Conservation (phyloP, 768 basidiomycete genomes). For the Sistotremastrum suecicum region DNA sequence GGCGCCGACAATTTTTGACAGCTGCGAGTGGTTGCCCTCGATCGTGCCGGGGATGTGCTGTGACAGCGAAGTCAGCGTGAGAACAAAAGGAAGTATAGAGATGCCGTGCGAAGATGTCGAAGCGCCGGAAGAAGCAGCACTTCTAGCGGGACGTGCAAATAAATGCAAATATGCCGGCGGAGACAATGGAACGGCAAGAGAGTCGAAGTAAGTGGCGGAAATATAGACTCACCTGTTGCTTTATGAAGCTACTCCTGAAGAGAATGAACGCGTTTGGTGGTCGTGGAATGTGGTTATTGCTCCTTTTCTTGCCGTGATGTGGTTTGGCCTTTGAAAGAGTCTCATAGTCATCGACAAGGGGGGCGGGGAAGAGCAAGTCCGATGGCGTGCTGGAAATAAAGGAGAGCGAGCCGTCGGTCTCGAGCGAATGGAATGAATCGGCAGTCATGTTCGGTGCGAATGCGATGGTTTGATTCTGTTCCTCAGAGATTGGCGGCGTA, state of each 20-base stretch:
- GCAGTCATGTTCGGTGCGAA: constrained; percentile 49
- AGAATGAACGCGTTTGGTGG: constrained; percentile 82
- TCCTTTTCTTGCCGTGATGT: constrained; percentile 55
- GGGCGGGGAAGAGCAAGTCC: constrained; percentile 43
- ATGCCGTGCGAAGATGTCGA: no score
- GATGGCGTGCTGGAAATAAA: constrained; percentile 20
- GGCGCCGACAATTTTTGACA: constrained; percentile 74
- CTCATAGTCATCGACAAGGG: constrained; percentile 20
- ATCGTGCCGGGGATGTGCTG: constrained; percentile 56
- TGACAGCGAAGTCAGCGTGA: no score
- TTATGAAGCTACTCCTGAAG: constrained; percentile 74
- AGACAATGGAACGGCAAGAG: no score
- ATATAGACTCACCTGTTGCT: constrained; percentile 27
- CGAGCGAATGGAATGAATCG: constrained; percentile 24
- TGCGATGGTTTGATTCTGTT: constrained; percentile 25
- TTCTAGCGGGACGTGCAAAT: no score
- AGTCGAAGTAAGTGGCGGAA: background rate
- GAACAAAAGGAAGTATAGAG: no score
- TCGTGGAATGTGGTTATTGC: constrained; percentile 61
- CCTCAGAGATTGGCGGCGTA: no score
- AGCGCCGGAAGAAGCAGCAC: no score
- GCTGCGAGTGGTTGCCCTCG: constrained; percentile 71
- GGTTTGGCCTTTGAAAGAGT: constrained; percentile 23
- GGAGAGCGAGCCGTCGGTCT: constrained; percentile 27
- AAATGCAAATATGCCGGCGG: background rate